Percentiles rank a stretch among this genome's conserved stretches.
Conservation (phyloP, 2,329 filamentous ascomycete species). For the Ceratocystiopsis minuta region DNA sequence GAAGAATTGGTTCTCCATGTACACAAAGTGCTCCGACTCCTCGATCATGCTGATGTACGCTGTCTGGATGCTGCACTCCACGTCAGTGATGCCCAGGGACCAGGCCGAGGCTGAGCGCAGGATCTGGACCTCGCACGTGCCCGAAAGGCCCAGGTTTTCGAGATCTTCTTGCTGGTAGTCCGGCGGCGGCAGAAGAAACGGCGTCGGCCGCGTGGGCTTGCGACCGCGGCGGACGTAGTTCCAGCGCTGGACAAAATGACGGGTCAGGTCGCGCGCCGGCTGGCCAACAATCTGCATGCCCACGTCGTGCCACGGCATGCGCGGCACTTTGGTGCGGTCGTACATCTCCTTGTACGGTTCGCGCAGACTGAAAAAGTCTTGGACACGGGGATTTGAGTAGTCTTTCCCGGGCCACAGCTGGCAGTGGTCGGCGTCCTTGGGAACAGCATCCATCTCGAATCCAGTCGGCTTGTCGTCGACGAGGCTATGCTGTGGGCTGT, state of each 20-base stretch:
- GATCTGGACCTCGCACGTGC: conserved; percentile 93
- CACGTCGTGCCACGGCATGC: conserved; percentile 99
- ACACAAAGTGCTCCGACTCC: conserved; percentile 90
- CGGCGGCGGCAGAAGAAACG: conserved; percentile 81
- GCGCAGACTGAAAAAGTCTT: conserved; percentile 84
- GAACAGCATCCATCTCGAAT: conserved; percentile 61
- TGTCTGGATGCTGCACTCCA: conserved; percentile 88
- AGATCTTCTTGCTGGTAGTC: conserved; percentile 79
- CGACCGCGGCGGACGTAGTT: conserved; percentile 88
- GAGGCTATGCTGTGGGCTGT: conserved; percentile 80
- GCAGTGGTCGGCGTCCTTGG: conserved; percentile 82
- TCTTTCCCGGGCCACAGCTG: conserved; percentile 96
- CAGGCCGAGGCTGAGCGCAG: conserved; percentile 76
- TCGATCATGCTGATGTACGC: conserved; percentile 91
- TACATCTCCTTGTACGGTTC: conserved; percentile 99
- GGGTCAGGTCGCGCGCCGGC: conserved; percentile 78
- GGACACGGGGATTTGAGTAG: conserved; percentile 89
- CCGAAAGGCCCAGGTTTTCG: conserved; percentile 71
- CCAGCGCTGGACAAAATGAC: conserved; percentile 96
- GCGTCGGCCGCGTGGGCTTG: conserved; percentile 82
- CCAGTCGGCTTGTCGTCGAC: conserved; percentile 90
- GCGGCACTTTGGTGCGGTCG: conserved; percentile 66
- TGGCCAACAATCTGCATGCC: conserved; percentile 96
- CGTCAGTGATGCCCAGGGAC: conserved; percentile 77
- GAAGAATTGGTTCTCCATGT: conserved; percentile 98